phyloP scores from a whole-genome alignment of 129 eudicot species.

The Rutidosis leptorrhynchoides region DNA sequence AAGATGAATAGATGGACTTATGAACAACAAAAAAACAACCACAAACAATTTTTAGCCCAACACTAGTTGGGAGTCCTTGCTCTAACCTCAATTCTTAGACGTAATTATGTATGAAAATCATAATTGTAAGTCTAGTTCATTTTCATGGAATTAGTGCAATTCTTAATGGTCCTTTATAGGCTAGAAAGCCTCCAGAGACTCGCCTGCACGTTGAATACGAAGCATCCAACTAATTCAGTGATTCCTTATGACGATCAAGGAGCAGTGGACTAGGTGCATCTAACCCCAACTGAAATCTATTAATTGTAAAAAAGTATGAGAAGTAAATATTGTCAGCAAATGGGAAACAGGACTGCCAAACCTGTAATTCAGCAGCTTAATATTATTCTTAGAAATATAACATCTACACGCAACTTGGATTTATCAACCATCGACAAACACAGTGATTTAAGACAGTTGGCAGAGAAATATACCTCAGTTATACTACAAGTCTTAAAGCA shows the following conservation, averaged over 20 bases:
- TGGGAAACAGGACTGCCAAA: not conserved
- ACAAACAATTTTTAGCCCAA: too few relatives aligned
- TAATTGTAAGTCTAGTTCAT: not conserved
- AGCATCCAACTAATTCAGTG: constrained; percentile 9
- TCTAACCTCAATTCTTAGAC: not conserved
- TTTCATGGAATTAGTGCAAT: not conserved
- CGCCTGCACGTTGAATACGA: not conserved
- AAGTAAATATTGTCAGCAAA: not conserved
- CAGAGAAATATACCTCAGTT: constrained; percentile 11
- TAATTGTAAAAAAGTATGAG: not conserved
- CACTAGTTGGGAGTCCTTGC: not conserved
- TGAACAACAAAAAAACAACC: not conserved
- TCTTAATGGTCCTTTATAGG: not conserved
- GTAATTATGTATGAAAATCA: not conserved
- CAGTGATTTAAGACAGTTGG: not conserved
- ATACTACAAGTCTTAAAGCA: not conserved
- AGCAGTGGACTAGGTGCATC: not conserved
- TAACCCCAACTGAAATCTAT: not conserved
- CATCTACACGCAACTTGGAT: too few relatives aligned
- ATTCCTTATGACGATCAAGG: constrained; percentile 3
- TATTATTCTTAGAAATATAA: not conserved
- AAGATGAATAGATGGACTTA: not conserved
- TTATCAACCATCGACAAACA: not conserved
- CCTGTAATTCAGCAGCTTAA: constrained; percentile 3
- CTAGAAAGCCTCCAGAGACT: too few relatives aligned